A percentile compares a stretch with the other conserved stretches of the same genome.
Evolutionary conservation across 2,329 filamentous ascomycete genomes (phyloP).

Genomic region (Tolypocladium endophyticum): DNA sequence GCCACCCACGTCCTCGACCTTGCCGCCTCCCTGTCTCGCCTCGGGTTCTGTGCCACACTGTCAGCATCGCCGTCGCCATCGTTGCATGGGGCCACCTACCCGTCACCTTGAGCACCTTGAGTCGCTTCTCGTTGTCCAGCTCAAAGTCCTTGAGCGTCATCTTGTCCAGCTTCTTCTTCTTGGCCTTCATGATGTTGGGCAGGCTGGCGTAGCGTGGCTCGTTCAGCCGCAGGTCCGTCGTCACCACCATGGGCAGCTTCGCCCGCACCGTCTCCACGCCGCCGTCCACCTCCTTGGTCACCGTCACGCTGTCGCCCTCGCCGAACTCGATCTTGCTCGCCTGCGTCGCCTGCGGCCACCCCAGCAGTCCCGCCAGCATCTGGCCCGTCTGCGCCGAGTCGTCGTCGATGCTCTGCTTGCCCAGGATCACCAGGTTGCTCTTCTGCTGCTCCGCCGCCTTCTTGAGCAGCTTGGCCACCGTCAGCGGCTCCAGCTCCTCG

Average conservation of each 20-base stretch:
- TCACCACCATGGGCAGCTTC: constrained; percentile 85
- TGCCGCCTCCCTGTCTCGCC: constrained; percentile 80
- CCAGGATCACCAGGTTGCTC: constrained; percentile 84
- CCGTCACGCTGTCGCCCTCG: constrained; percentile 58
- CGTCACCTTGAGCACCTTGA: constrained; percentile 85
- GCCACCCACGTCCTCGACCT: constrained; percentile 96
- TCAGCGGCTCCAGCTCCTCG: constrained; percentile 74
- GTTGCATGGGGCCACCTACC: constrained; percentile 39
- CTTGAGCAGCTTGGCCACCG: constrained; percentile 82
- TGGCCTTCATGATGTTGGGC: constrained; percentile 99
- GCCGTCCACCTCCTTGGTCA: constrained; percentile 89
- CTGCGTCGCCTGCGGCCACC: constrained; percentile 92
- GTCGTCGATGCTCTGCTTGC: constrained; percentile 98
- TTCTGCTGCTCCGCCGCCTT: constrained; percentile 74
- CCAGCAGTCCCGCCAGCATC: constrained; percentile 88
- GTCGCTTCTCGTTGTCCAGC: constrained; percentile 59
- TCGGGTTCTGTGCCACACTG: constrained; percentile 58
- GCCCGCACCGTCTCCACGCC: constrained; percentile 82
- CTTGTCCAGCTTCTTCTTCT: constrained; percentile 99
- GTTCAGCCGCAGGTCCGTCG: constrained; percentile 88
- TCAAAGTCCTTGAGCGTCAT: constrained; percentile 76
- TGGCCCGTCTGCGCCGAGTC: constrained; percentile 93
- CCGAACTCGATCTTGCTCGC: constrained; percentile 74
- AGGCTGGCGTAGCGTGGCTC: constrained; percentile 90
- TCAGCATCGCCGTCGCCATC: neutral